Evolutionary conservation across 257 asterid species (phyloP), one percentile per base, ranked within the genome.

Genomic region (Salvia miltiorrhiza): DNA sequence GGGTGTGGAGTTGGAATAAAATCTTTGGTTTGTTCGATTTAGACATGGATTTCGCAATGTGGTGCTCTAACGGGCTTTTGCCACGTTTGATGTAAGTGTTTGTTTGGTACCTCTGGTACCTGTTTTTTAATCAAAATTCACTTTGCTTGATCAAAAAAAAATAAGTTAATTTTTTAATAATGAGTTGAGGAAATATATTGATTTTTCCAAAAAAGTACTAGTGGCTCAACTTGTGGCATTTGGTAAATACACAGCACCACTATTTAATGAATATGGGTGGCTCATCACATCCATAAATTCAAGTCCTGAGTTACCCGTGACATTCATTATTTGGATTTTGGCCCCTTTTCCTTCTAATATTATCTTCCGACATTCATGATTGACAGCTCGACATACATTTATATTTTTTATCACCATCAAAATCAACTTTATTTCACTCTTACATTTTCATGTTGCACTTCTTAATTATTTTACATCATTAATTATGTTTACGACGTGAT

Each of bases 231-330:
- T 14, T 55, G 62, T 26, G 39, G 61, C 5, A 24, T 11, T 47
- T 58, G 20, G 45, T 11, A 37, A 33, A n/a, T 28, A 58, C 24
- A 33, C 49, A 52, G n/a, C n/a, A 23, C 40, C 41, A 23, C 21
- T n/a, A 63, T 40, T 63, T 63, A 63, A 43, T 63, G 43, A 16
- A 16, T 61, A 17, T 32, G 35, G 71, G 71, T 26, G 64, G 64
- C 9, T 39, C 49, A 39, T 19, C 56, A 21, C 66, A 8, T 68
- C 40, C 23, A 53, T 70, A 63, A 76, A 69, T 65, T 63, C 69
- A 24, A 41, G 45, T 70, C 73, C 39, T 64, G 47, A 52, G 26
- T 23, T 70, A 43, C 12, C 44, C 53, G 63, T 70, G 80, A 65
- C 49, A 28, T 63, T 47, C 43, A 11, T 63, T 24, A 52, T 21